Evolutionary conservation across 2,329 filamentous ascomycete species (phyloP).

Genomic region (Talaromyces islandicus): DNA sequence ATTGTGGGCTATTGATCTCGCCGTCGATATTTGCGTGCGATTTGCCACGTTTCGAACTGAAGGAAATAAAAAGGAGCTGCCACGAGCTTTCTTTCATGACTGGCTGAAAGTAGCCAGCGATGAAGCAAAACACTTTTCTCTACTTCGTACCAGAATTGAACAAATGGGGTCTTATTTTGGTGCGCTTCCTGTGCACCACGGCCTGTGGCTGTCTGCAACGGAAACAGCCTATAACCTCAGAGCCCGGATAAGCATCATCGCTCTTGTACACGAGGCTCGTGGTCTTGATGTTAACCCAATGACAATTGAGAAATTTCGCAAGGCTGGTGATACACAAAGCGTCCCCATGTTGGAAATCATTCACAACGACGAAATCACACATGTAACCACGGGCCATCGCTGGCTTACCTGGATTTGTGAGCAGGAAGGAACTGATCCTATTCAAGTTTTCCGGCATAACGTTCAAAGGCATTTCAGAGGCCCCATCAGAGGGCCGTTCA

Average conservation of each 20-base stretch:
- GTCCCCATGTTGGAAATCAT: constrained; percentile 39
- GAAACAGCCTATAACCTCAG: constrained; percentile 40
- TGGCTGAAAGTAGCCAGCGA: constrained; percentile 46
- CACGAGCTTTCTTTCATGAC: constrained; percentile 43
- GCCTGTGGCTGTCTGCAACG: constrained; percentile 40
- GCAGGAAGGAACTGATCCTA: constrained; percentile 40
- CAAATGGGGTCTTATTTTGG: constrained; percentile 42
- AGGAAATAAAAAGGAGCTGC: constrained; percentile 23
- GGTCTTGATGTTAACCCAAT: constrained; percentile 44
- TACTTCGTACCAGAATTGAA: constrained; percentile 40
- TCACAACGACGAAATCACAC: constrained; percentile 45
- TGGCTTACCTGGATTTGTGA: constrained; percentile 45
- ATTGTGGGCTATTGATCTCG: constrained; percentile 45
- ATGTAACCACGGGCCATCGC: constrained; percentile 44
- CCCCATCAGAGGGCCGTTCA: constrained; percentile 40
- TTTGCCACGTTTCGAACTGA: constrained; percentile 40
- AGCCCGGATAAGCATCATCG: constrained; percentile 43
- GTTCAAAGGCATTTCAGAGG: constrained; percentile 40
- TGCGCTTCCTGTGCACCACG: constrained; percentile 42
- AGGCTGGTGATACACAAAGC: constrained; percentile 36
- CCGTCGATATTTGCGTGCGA: constrained; percentile 43
- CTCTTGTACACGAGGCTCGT: constrained; percentile 44
- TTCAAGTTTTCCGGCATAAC: constrained; percentile 40
- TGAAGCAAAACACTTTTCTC: constrained; percentile 44
- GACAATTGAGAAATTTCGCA: constrained; percentile 44